Conservation (phyloP, 768 basidiomycete species). For the Tubosaeta sp. region DNA sequence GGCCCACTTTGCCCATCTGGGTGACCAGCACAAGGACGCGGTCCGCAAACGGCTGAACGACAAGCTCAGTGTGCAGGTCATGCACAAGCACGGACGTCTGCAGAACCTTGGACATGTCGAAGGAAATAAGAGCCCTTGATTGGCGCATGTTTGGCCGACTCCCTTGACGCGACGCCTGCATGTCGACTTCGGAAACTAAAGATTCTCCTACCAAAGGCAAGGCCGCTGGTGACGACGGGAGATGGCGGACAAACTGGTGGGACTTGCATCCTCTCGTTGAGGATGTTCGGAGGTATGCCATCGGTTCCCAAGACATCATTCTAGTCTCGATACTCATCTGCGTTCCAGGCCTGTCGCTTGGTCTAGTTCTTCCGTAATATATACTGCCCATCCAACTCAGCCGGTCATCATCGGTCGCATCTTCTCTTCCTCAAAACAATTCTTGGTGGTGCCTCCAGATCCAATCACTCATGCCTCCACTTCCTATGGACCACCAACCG, state of each 20-base stretch:
- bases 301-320: not conserved
- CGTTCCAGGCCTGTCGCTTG: constrained; percentile 60
- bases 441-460: constrained; percentile 51
- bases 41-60: constrained; percentile 79
- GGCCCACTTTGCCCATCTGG: constrained; percentile 88
- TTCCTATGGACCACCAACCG: constrained; percentile 56
- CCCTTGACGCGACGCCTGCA: not conserved
- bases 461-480: constrained; percentile 42
- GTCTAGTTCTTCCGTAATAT: constrained; percentile 66
- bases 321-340: not conserved
- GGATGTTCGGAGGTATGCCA: constrained; percentile 46
- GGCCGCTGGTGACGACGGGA: constrained; percentile 39
- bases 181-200: constrained; percentile 25
- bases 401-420: constrained; percentile 58
- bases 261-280: constrained; percentile 63
- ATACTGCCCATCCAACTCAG: constrained; percentile 61
- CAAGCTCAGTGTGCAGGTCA: constrained; percentile 63
- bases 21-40: constrained; percentile 82
- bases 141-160: not conserved
- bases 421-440: constrained; percentile 68
- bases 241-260: constrained; percentile 72
- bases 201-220: constrained; percentile 51
- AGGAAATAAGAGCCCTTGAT: not conserved
- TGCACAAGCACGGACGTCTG: constrained; percentile 51
- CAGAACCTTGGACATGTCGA: constrained; percentile 21